Evolutionary conservation across 1,139 yeast genomes (phyloP).

Genomic region (Suhomyces terraborum): DNA sequence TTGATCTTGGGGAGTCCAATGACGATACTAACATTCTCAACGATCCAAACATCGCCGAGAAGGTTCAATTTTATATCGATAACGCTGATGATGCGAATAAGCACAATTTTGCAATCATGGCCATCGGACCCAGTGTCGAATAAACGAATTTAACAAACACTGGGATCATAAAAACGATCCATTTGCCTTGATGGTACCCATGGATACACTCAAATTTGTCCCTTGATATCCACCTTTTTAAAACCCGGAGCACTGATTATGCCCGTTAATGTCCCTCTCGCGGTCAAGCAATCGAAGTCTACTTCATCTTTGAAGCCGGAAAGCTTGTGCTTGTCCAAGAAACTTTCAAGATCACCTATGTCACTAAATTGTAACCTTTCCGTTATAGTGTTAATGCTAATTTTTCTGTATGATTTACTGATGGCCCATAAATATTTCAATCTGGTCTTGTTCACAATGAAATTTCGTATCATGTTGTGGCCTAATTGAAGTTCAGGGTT

Average conservation of each 20-base stretch:
- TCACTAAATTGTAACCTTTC: constrained; percentile 50
- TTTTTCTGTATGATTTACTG: constrained; percentile 59
- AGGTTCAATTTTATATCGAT: constrained; percentile 67
- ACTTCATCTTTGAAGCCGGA: constrained; percentile 29
- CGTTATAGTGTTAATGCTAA: constrained; percentile 49
- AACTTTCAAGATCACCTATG: constrained; percentile 30
- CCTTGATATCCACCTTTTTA: constrained; percentile 84
- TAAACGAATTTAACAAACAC: constrained; percentile 1
- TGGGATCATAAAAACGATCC: too few species aligned
- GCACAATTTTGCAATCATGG: constrained; percentile 67
- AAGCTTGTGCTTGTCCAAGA: constrained; percentile 46
- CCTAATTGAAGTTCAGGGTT: constrained; percentile 26
- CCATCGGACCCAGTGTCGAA: constrained; percentile 50
- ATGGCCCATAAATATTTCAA: constrained; percentile 60
- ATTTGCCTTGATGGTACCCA: too few species aligned
- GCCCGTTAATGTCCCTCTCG: constrained; percentile 47
- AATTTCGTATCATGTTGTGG: constrained; percentile 37
- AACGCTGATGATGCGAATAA: constrained; percentile 60
- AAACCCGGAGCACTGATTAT: constrained; percentile 47
- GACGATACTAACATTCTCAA: constrained; percentile 51
- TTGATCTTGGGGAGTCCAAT: constrained; percentile 55
- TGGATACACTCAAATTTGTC: constrained; percentile 69
- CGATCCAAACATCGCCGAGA: constrained; percentile 50
- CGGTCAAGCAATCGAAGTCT: constrained; percentile 47
- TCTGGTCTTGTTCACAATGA: constrained; percentile 56